A percentile compares a stretch with the other conserved stretches of the same genome.
phyloP scores from a whole-genome alignment of 306 rosid genomes.

The Medicago truncatula region MtrunA17r5.0-ANR NC_053045.1:32690501-32691000 shows the following conservation, averaged over 20 bases:
- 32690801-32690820: not conserved
- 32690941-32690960: conserved; percentile 2
- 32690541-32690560: conserved; percentile 9
- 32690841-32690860: conserved; percentile 5
- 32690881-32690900: conserved; percentile 7
- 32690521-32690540: conserved; percentile 1
- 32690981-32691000: not conserved
- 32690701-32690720: not conserved
- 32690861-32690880: not conserved
- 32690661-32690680: no score
- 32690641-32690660: no score
- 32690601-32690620: not conserved
- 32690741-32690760: not conserved
- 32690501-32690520: not conserved
- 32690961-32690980: not conserved
- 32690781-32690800: conserved; percentile 18
- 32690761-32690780: conserved; percentile 9
- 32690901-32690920: not conserved
- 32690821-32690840: conserved; percentile 4
- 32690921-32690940: not conserved
- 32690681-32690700: not conserved
- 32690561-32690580: not conserved
- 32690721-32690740: not conserved
- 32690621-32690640: not conserved
- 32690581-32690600: not conserved